Evolutionary conservation across 139 green algal species (phyloP).

Genomic region (Micromonas pusilla): DNA sequence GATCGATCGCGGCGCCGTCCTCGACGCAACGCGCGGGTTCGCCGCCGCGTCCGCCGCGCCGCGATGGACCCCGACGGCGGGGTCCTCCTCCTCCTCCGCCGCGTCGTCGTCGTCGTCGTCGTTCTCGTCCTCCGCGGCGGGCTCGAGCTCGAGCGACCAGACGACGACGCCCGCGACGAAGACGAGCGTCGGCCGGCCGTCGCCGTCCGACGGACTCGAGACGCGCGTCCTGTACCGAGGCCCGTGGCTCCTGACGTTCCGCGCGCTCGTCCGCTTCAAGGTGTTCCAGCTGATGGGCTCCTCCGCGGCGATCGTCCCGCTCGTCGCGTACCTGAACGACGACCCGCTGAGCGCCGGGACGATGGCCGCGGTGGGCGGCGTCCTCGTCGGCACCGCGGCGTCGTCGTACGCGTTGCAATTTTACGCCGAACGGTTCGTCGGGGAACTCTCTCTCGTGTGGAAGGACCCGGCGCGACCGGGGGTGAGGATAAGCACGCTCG

Average conservation of each 20-base stretch:
- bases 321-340: background rate
- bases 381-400: background rate
- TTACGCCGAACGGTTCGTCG: constrained; percentile 16
- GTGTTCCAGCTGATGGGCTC: background rate
- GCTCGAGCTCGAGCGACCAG: background rate
- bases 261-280: constrained; percentile 21
- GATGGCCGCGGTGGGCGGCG: background rate
- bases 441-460: constrained; percentile 2
- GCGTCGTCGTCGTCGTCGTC: background rate
- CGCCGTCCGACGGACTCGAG: background rate
- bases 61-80: too few relatives aligned
- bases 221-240: constrained; percentile 12
- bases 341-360: background rate
- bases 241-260: background rate
- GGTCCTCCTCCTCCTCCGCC: background rate
- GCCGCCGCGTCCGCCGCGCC: too few relatives aligned
- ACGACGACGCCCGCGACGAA: background rate
- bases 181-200: too few relatives aligned
- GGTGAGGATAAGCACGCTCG: constrained; percentile 14
- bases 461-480: too few relatives aligned
- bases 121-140: background rate
- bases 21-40: background rate
- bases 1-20: too few relatives aligned
- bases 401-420: background rate
- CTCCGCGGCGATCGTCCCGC: background rate